Evolutionary conservation across 805 yeast species (phyloP), one percentile per base, ranked within the genome.

Genomic region (Lipomyces starkeyi): DNA sequence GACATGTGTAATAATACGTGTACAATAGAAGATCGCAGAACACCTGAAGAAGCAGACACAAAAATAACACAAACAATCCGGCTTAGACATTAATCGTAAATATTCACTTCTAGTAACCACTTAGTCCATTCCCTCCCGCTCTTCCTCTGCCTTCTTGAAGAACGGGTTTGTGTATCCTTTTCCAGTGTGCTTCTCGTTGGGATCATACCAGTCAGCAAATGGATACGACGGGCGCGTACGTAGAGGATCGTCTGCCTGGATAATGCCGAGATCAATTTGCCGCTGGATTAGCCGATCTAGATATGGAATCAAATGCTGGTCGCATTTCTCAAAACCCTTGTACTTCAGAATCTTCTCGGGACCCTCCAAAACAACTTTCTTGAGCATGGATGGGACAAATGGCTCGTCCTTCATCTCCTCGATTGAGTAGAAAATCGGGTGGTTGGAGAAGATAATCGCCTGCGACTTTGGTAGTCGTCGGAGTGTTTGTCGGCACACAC

Each of bases 361-460:
- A 0, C 87, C 91, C 76, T 88, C 91, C 70, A 79, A 85, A 43
- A 89, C 79, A 61, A 88, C 86, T 73, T 87, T 88, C 74, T 84
- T 84, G 60, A 89, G 76, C 60, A 89, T 80, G 0, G 90, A 85
- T 7, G 93, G 93, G 35, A 89, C 81, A 76, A 85, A 75, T 6
- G 93, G 91, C 74, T 89, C 93, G 74, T 89, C 91, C 74, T 88
- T 89, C 92, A 89, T 88, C 74, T 89, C 93, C 17, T 88, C 92
- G 68, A 89, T 82, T 5, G 87, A 82, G 78, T 88, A 89, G 76
- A 86, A 88, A n/a, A 88, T 82, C 3, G 93, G 93, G 75, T 89
- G 93, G 75, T 89, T 89, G 34, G 92, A 87, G 80, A 89, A 89
- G 61, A 89, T 86, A 68, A 89, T 86, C 2, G 92, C 92, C 59